Base-by-base conservation (phyloP, 2,329 filamentous ascomycete species). In the Talaromyces sp. region DNA sequence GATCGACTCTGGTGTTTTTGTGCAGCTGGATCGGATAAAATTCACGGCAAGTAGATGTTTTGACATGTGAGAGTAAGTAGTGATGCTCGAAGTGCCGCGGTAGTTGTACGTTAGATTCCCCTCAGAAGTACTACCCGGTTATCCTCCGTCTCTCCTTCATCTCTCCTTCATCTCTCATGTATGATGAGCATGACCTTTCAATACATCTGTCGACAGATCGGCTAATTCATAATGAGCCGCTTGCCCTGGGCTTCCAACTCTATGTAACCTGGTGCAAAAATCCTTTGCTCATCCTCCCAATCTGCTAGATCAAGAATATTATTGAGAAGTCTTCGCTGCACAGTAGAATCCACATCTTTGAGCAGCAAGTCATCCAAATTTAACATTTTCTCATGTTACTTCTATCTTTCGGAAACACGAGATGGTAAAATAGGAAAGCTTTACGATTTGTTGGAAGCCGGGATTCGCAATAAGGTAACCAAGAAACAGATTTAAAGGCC, bases 281-380 rank as follows among this genome's bases (percentile, higher is more conserved):
- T 37, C 22, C 45, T 7, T 5, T 50, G 33, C n/a, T 61, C 58
- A 37, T 15, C 27, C 58, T 22, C 22, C 22, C 43, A 39, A n/a
- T 19, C 15, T 27, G 3, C 22, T 31, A 47, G 25, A 11, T 60
- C n/a, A 31, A 41, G 8, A 8, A n/a, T 25, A 7, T 22, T 22
- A 1, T 15, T 49, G 22, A 22, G 22, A 22, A 22, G 22, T 49
- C n/a, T 25, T 50, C 31, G 45, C 22, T 61, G 58, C 31, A 61
- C 50, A 1, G 31, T 27, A 17, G 1, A 39, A 39, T 61, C 31
- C 10, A 50, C 43, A 2, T 50, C 43, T 19, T 31, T n/a, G 31
- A 61, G 58, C 39, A 61, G 43, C 13, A 11, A n/a, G 22, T 61
- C 43, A 19, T 49, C n/a, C 58, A 61, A 39, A 50, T 50, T 50